Evolutionary conservation across 345 rosid species (phyloP).

Genomic region (Conringia planisiliqua): DNA sequence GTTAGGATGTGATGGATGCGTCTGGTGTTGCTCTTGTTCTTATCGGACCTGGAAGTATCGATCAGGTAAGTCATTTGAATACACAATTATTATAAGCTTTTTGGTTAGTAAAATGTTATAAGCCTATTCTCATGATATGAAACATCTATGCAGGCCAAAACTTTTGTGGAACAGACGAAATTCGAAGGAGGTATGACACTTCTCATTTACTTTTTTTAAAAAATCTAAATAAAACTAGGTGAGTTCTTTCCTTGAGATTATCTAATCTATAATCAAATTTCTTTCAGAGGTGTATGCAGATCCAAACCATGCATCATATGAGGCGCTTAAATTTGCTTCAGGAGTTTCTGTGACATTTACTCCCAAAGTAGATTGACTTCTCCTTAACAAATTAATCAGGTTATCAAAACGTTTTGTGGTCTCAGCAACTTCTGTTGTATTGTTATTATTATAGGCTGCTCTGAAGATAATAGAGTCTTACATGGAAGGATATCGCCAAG

Average conservation of each 20-base stretch:
- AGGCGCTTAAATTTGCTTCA: conserved; percentile 71
- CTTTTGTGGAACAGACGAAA: conserved; percentile 78
- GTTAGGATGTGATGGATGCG: conserved; percentile 76
- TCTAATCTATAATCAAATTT: conserved; percentile 13
- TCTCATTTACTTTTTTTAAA: not conserved
- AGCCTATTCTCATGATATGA: not conserved
- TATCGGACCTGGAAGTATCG: conserved; percentile 83
- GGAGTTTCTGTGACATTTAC: conserved; percentile 81
- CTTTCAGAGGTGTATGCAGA: conserved; percentile 91
- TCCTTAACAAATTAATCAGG: not conserved
- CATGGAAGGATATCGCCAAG: conserved; percentile 95
- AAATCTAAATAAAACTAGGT: not conserved
- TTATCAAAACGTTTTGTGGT: not conserved
- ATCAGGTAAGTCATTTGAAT: conserved; percentile 49
- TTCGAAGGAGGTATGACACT: conserved; percentile 74
- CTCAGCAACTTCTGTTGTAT: not conserved
- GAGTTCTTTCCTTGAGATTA: conserved; percentile 7
- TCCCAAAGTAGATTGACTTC: conserved; percentile 54
- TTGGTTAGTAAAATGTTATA: not conserved
- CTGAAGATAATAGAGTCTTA: conserved; percentile 76
- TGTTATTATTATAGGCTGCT: conserved; percentile 52
- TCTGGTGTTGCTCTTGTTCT: conserved; percentile 73
- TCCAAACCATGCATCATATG: conserved; percentile 72
- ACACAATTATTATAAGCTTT: not conserved
- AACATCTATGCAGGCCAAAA: conserved; percentile 64